Evolutionary conservation across 176 grass and related monocot genomes (phyloP), one percentile per base, ranked within the genome.

Genomic region (Aegilops tauschii): DNA sequence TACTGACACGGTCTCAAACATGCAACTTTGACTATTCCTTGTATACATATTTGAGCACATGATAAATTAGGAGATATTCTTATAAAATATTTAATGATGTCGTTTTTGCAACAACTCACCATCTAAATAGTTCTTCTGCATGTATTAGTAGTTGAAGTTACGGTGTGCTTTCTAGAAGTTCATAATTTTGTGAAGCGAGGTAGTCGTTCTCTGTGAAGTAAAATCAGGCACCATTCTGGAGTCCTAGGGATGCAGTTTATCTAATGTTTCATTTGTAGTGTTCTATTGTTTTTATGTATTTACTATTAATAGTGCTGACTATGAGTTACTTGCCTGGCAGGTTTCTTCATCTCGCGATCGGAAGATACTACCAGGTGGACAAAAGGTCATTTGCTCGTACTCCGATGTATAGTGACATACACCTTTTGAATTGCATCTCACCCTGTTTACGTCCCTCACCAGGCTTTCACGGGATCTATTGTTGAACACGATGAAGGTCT

Each of bases 391-490:
- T 77, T 72, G 40, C 37, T 67, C 75, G 47, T 50, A 78, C 76
- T 54, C 65, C 58, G 65, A 34, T 69, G 12, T 76, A 49, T 87
- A 21, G 11, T 83, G 31, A 12, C 73, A 32, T 14, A 49, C n/a
- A 73, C 31, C 12, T 12, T 82, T 69, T 66, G 84, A 77, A 45
- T 20, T 54, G 16, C 32, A 73, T 70, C 23, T 81, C 45, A 82
- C 5, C 78, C 64, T 61, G 37, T 47, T 61, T 82, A 28, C 42
- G 76, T 27, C 66, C 39, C 25, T 62, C 21, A 34, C 23, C 84
- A 95, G 91, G 91, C 93, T 65, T 98, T 98, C 77, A 91, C 86
- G 5, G 94, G 97, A 61, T 93, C 90, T 50, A 96, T 99, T 67
- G 65, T 99, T 85, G 94, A 96, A 52, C 94, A 83, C 31, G 90